Evolutionary conservation across 2,329 filamentous ascomycete species (phyloP).

Genomic region (Epichloe coenophiala): DNA sequence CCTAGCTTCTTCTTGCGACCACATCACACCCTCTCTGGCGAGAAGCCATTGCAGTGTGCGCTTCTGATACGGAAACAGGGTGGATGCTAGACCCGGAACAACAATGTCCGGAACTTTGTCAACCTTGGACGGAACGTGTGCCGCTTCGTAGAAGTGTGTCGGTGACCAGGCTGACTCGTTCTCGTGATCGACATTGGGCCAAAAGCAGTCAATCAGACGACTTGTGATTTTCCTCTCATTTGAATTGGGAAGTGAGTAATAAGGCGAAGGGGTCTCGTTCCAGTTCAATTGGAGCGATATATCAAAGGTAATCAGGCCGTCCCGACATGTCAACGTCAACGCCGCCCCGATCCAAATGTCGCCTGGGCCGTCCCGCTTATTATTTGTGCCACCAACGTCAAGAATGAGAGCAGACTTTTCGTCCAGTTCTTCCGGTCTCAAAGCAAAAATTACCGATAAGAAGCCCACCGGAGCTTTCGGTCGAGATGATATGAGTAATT

Average conservation of each 20-base stretch:
- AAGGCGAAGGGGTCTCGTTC: constrained; percentile 25
- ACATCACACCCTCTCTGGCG: constrained; percentile 47
- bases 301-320: constrained; percentile 14
- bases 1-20: constrained; percentile 15
- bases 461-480: constrained; percentile 3
- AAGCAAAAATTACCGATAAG: constrained; percentile 8
- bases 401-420: constrained; percentile 10
- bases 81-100: constrained; percentile 31
- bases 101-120: constrained; percentile 26
- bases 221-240: constrained; percentile 20
- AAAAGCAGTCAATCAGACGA: constrained; percentile 23
- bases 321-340: constrained; percentile 16
- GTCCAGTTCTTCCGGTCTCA: constrained; percentile 12
- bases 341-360: constrained; percentile 22
- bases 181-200: constrained; percentile 9
- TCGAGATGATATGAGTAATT: constrained; percentile 10
- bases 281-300: constrained; percentile 27
- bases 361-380: constrained; percentile 13
- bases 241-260: constrained; percentile 15
- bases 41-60: constrained; percentile 59
- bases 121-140: constrained; percentile 43
- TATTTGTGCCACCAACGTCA: constrained; percentile 3
- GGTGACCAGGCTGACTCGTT: constrained; percentile 25
- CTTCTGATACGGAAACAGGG: constrained; percentile 59
- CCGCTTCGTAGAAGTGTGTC: constrained; percentile 55